Base-by-base conservation (phyloP, 805 yeast genomes). In the Torulaspora quercuum region DNA sequence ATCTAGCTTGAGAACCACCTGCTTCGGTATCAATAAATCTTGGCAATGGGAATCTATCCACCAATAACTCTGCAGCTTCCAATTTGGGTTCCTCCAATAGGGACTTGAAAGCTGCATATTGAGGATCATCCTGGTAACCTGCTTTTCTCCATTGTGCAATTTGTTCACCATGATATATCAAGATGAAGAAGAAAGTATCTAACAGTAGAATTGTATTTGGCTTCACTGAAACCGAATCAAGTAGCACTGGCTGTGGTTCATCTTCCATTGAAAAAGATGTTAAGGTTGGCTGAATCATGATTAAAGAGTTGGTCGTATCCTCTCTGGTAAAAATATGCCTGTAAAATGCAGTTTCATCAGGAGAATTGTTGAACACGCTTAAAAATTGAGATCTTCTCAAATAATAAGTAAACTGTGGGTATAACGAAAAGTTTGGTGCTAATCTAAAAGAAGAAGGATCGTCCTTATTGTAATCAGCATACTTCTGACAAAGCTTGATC, bases 1-100 rank as follows among this genome's bases (percentile, higher is more conserved):
- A 92, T 67, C 99, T 80, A 2, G 97, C 97, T 67, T 92, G 99
- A 10, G 97, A 89, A 38, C 96, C 97, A 53, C 98, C 97, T 53
- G 90, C 97, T 60, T 90, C 97, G 42, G 96, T 87, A 53, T 90
- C 95, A 51, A 92, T 89, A 58, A 90, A 92, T 65, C 98, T 78
- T 31, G 99, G 99, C 57, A 92, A 72, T 52, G 99, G 99, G 78
- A 87, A 90, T 59, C 99, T 76, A 59, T 92, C 97, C 24, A 83
- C 77, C 53, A 92, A 76, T 47, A 94, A 71, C 52, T 82, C 87
- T 5, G 95, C 90, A 14, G 97, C 97, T 64, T 92, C 99, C 37
- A 74, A 73, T 55, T 86, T 80, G 29, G 98, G 96, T 46, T 81
- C 89, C 42, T 86, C 90, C 53, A 92, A 76, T 62, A 92, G 75